Conservation (phyloP, 805 yeast genomes). For the Yarrowia sp. region DNA sequence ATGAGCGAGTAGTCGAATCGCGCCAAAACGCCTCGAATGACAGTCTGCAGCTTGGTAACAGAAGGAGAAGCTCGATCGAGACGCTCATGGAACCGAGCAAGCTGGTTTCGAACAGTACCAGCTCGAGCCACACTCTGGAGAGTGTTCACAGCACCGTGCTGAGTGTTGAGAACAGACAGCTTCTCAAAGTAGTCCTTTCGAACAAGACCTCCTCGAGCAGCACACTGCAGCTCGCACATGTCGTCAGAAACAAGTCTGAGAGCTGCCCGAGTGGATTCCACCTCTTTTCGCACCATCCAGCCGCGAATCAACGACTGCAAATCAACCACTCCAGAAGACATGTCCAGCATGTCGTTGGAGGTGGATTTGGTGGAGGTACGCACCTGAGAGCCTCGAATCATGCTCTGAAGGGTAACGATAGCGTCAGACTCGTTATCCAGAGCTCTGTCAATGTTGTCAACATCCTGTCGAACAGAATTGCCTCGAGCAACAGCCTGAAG, state of each 20-base stretch:
- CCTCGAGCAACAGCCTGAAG: slow-evolving; percentile 62
- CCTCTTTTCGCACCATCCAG: slow-evolving; percentile 29
- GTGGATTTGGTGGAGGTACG: neutral
- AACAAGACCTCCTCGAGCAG: neutral
- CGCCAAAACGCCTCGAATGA: slow-evolving; percentile 39
- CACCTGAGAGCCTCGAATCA: neutral
- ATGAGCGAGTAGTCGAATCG: slow-evolving; percentile 37
- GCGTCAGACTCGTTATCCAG: neutral
- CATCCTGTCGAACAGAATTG: slow-evolving; percentile 40
- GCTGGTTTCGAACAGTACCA: slow-evolving; percentile 15
- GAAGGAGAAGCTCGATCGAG: slow-evolving; percentile 30
- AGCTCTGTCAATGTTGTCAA: slow-evolving; percentile 24
- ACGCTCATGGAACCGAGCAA: slow-evolving; percentile 27
- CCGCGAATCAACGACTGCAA: slow-evolving; percentile 62
- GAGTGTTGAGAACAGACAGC: neutral
- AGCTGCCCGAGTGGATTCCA: neutral
- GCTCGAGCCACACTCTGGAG: slow-evolving; percentile 11
- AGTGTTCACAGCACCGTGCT: neutral
- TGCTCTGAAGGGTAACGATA: neutral
- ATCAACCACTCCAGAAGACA: slow-evolving; percentile 35
- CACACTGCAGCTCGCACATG: slow-evolving; percentile 1
- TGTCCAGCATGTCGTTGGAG: slow-evolving; percentile 19
- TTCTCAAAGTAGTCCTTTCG: neutral
- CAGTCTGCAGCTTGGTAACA: slow-evolving; percentile 38
- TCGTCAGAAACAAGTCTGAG: neutral